Evolutionary conservation across 192 early-diverging fungal genomes (phyloP), one percentile per base, ranked within the genome.

Genomic region (Radiomyces spectabilis): DNA sequence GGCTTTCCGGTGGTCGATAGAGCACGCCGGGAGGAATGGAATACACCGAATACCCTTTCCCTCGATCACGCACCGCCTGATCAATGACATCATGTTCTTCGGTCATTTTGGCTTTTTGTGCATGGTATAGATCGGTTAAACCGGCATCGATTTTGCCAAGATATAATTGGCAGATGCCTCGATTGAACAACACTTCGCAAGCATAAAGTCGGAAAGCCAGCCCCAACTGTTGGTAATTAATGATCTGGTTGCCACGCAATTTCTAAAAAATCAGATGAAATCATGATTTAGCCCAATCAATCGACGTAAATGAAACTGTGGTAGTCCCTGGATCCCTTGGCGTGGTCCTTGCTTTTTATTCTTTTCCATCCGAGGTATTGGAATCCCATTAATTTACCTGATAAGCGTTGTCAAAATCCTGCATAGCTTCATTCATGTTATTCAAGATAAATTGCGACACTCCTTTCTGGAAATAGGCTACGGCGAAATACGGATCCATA

Each of bases 181-280:
- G 82, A 68, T 97, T 97, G 79, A 90, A 98, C 43, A 88, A 63
- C 12, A 94, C 83, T 68, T 98, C 87, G 65, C 87, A 95, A 0
- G 84, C 69, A 63, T 86, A 92, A 25, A 98, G 77, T 64, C 92
- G 89, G 74, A 85, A 94, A 29, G 84, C 77, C 31, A 97, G 82
- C 3, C 96, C 96, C 29, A 98, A 76, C 64, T 98, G 96, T 54
- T 83, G 83, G 64, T 98, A 98, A 69, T 98, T 93, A 52, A 98
- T 95, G 35, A 87, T 78, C 51, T 82, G 73, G 70, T 93, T 95
- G 49, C 88, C 86, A 40, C 88, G 82, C 48, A 92, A 62, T 64
- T 81, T 83, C 77, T 85, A 70, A 42, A 24, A 39, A 31, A 63
- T 44, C 21, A 34, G 41, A 51, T 27, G 46, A 35, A 40, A 29